These are phyloP conservation scores for Cercospora sp. DNA, from an alignment of 2,329 filamentous ascomycete species.

Conservation along the genomic window DNA sequence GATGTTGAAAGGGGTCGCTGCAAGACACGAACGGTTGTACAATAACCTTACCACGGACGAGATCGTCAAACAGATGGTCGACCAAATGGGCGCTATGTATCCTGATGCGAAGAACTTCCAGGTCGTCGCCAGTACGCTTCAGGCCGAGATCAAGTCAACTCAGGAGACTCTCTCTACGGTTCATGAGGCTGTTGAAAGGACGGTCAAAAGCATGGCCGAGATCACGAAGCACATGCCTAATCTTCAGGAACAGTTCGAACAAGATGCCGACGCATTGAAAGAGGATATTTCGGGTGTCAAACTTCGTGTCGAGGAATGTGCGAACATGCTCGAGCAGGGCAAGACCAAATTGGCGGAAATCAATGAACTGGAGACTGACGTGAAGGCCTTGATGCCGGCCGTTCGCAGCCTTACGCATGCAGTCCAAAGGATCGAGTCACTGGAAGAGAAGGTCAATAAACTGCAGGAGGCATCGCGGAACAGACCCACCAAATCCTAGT, in stretches of 20 bases:
- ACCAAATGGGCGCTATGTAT: conserved; percentile 13
- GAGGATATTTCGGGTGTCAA: neutral
- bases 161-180: neutral
- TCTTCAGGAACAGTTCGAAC: neutral
- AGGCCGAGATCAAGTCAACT: neutral
- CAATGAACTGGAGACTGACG: neutral
- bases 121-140: neutral
- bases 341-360: neutral
- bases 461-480: neutral
- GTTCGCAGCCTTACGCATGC: neutral
- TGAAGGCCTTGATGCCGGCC: neutral
- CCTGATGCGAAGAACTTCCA: conserved; percentile 14
- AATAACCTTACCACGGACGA: conserved; percentile 21
- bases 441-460: neutral
- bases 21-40: conserved; percentile 1
- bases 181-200: neutral
- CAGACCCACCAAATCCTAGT: neutral
- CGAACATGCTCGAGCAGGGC: neutral
- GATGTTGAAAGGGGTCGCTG: neutral
- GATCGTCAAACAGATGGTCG: conserved; percentile 18
- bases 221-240: neutral
- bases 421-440: neutral
- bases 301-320: neutral
- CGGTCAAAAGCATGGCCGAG: neutral
- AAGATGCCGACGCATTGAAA: neutral